Base-by-base conservation (phyloP, 306 rosid species). In the Mucuna pruriens region DNA sequence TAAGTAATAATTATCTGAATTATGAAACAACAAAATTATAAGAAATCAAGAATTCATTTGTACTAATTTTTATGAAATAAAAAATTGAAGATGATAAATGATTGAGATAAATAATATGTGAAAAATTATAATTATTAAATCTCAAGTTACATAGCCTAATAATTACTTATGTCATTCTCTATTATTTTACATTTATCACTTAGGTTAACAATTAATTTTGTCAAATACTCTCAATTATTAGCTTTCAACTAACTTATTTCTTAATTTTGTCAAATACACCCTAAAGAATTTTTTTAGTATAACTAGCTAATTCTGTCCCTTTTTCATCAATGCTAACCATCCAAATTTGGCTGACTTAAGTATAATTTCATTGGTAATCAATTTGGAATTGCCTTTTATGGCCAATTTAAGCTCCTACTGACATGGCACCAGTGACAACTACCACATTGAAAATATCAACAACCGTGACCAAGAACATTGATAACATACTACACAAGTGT, bases 361-460 rank as follows among this genome's bases (percentile, higher is more conserved):
- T 40, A 26, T 38, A 4, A 31, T 52, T 74, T 64, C 74, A 42
- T 40, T 10, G 22, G 40, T 52, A 42, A 72, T 69, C 17, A 58
- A 76, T 45, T 42, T 72, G 74, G 77, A 83, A 76, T 57, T 71
- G 64, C 40, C 39, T 33, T 70, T 69, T 23, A 40, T 65, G 71
- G 61, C 49, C 68, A 67, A 65, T 34, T 70, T 49, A 16, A 79
- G 57, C 26, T 77, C 33, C 66, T 51, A 26, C 82, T 84, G 31
- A 74, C 61, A 55, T 13, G 26, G 61, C 69, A 77, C 81, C 85
- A 26, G 58, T 15, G 66, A 74, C 89, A 87, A 69, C 94, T 62
- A 83, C 90, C 87, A 16, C 84, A 86, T 87, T 90, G 86, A 88
- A 85, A 86, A 61, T 82, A 70, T 83, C 92, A 82, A 52, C 87